phyloP scores from a whole-genome alignment of 2,329 filamentous ascomycete genomes.

The Scedosporium dehoogii region DNA sequence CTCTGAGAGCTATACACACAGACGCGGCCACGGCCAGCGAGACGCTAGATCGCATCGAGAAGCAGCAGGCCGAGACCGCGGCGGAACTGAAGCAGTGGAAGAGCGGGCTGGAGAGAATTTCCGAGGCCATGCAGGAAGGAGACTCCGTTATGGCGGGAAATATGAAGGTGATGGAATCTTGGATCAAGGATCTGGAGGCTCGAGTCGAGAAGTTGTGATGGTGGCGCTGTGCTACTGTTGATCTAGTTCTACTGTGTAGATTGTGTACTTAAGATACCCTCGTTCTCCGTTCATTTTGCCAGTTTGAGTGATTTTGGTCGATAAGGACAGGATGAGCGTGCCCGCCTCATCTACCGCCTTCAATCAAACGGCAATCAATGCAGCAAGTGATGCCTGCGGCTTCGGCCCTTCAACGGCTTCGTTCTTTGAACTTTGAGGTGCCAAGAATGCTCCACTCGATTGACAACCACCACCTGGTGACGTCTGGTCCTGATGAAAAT shows the following conservation, averaged over 20 bases:
- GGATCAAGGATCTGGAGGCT: constrained; percentile 79
- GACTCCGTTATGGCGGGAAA: constrained; percentile 66
- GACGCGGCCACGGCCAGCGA: constrained; percentile 76
- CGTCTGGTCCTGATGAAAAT: too few relatives aligned
- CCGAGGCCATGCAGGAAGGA: constrained; percentile 61
- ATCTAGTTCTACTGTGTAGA: not conserved
- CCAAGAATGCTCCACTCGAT: too few relatives aligned
- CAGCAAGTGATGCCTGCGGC: too few relatives aligned
- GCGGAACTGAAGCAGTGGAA: constrained; percentile 80
- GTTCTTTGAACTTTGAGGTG: too few relatives aligned
- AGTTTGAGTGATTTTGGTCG: too few relatives aligned
- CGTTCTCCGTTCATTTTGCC: too few relatives aligned
- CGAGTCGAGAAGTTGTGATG: constrained; percentile 25
- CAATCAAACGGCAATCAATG: too few relatives aligned
- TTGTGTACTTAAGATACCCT: not conserved
- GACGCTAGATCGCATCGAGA: constrained; percentile 67
- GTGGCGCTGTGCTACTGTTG: not conserved
- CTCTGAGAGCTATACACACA: constrained; percentile 73
- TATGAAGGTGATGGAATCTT: constrained; percentile 73
- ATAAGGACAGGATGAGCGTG: too few relatives aligned
- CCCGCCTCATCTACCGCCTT: too few relatives aligned
- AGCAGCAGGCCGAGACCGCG: constrained; percentile 70
- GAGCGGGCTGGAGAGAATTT: constrained; percentile 68
- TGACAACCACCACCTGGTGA: too few relatives aligned
- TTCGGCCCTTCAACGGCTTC: too few relatives aligned